A percentile compares a stretch with the other conserved stretches of the same genome.
phyloP scores from a whole-genome alignment of 352 stramenopile species.

The Thraustotheca clavata region DNA sequence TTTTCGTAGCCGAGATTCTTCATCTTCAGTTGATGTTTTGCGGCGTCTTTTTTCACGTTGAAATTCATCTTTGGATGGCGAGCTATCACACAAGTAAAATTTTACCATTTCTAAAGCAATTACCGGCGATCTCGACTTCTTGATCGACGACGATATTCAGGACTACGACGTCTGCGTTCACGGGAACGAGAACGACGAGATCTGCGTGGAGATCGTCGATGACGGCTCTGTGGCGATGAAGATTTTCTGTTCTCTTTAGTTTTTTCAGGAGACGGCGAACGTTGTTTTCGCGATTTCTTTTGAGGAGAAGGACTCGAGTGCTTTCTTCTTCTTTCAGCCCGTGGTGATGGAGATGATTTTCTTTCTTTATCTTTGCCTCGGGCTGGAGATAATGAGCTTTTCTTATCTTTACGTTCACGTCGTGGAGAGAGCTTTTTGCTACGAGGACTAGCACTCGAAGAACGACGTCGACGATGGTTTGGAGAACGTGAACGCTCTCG shows the following conservation, averaged over 20 bases:
- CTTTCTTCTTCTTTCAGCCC: background rate
- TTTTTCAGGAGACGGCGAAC: background rate
- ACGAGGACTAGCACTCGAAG: background rate
- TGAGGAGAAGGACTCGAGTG: background rate
- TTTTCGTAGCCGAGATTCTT: background rate
- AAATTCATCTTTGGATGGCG: slow-evolving; percentile 20
- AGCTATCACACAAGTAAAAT: slow-evolving; percentile 7
- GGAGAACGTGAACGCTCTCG: background rate
- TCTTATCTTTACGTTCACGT: background rate
- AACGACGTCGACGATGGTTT: background rate
- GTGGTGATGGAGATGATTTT: no score
- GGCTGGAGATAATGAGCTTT: background rate
- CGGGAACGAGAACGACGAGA: background rate
- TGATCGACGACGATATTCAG: background rate
- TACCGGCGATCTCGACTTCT: background rate
- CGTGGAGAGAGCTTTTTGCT: background rate
- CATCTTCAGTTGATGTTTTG: background rate
- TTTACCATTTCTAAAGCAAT: background rate
- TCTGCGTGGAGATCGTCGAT: background rate
- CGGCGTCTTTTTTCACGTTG: slow-evolving; percentile 13
- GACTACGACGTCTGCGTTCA: background rate
- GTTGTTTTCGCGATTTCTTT: no score
- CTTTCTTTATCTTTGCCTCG: background rate
- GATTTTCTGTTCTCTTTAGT: no score
- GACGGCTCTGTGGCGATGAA: background rate